Evolutionary conservation across 805 yeast species (phyloP), one percentile per base, ranked within the genome.

Genomic region (Alloascoidea hylecoeti): DNA sequence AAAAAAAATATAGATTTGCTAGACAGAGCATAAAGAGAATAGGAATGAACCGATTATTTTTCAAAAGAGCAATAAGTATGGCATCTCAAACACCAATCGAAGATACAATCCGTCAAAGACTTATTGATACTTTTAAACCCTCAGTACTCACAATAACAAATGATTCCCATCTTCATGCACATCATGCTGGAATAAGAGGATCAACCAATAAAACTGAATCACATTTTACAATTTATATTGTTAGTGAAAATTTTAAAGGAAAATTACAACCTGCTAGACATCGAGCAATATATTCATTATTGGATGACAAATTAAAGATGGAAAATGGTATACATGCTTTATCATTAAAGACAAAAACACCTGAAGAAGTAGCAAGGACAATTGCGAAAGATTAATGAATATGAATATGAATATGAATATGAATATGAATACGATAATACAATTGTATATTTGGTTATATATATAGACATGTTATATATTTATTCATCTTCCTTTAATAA

Each of bases 161-260:
- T 53, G 96, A 89, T 56, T 83, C 95, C 4, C 75, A 74, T 56
- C 81, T 81, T 52, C 97, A 89, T 56, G 73, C 86, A 2, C 88
- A 83, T 45, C 97, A 89, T 55, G 78, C 75, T 41, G 86, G 94
- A 2, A 68, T 84, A 61, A 68, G 75, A 38, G 85, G 78, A 3
- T 84, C 88, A 5, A 46, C 66, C 2, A 85, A 85, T 55, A 64
- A 61, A 13, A 66, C 69, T 2, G 96, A 89, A 56, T 78, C 94
- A 0, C 96, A 89, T 55, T 85, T 88, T 57, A 58, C 84, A 40
- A 56, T 89, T 28, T 77, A 73, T 36, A 66, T 88, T 3, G 81
- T 84, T 5, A 77, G 88, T 47, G 74, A 74, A 27, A 64, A 57
- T 37, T 88, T 88, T 51, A 57, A 58, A 27, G 88, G 85, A 0